A percentile compares a stretch with the other conserved stretches of the same genome.
Conservation (phyloP, 2,329 filamentous ascomycete species). For the Hortaea sp. region DNA sequence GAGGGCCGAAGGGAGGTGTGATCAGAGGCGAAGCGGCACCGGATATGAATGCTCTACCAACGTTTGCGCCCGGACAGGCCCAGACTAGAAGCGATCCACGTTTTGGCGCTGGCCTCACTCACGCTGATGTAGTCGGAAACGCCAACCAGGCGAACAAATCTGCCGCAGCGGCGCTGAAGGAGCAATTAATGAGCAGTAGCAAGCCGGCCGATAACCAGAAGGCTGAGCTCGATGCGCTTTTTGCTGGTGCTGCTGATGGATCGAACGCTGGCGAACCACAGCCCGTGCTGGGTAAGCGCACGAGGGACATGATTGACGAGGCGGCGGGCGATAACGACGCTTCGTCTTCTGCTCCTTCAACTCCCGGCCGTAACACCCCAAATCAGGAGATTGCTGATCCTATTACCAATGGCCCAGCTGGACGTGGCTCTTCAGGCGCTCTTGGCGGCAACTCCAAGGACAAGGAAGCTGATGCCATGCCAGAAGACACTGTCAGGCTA, state of each 20-base stretch:
- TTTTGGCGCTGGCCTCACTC: conserved; percentile 51
- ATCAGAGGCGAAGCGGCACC: conserved; percentile 22
- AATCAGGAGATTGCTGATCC: conserved; percentile 23
- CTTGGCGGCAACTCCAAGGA: conserved; percentile 36
- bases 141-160: conserved; percentile 85
- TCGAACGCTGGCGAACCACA: conserved; percentile 29
- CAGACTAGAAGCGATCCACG: conserved; percentile 42
- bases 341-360: conserved; percentile 27
- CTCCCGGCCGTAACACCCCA: conserved; percentile 51
- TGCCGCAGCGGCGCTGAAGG: conserved; percentile 79
- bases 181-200: conserved; percentile 52
- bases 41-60: conserved; percentile 38
- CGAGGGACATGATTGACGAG: conserved; percentile 59
- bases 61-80: conserved; percentile 46
- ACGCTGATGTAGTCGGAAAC: conserved; percentile 70
- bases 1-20: conserved; percentile 25
- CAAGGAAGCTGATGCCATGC: conserved; percentile 46
- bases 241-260: conserved; percentile 18
- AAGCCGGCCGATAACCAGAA: conserved; percentile 22
- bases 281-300: conserved; percentile 62
- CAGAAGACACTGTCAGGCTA: conserved; percentile 71
- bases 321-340: conserved; percentile 24
- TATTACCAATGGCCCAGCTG: conserved; percentile 9
- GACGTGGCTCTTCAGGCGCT: conserved; percentile 17
- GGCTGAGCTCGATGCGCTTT: conserved; percentile 20